Base-by-base conservation (phyloP, 208 protist genomes). In the Acanthamoeba healyi region DNA sequence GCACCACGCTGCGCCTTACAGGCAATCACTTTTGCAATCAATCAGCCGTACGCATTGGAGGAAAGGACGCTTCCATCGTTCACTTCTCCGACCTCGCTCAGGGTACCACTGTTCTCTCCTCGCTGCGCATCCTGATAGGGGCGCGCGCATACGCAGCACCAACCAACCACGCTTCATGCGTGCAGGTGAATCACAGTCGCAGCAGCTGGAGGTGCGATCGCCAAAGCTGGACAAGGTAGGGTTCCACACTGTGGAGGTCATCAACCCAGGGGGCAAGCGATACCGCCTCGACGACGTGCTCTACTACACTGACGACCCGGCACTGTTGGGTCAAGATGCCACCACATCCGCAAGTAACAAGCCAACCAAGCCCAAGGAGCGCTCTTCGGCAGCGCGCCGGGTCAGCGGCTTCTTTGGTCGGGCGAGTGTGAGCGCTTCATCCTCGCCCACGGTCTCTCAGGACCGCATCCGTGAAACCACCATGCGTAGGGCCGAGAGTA, bases 271-370 rank as follows among this genome's bases (percentile, higher is more conserved):
- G 26, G 87, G 87, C 61, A 77, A 70, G 61, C 56, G 46, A 7
- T 92, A 34, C 40, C 42, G 40, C 22, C 42, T 92, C 26, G 87
- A 92, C 32, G 87, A 77, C 63, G 87, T 92, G 46, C 32, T 92
- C 15, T 92, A 40, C 29, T 92, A 92, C 65, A 92, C 87, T 3
- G 87, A 92, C 32, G 87, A 92, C 44, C 87, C 87, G n/a, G 87
- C 63, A 1, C 87, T 92, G 6, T 36, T 92, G 12, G 38, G 42
- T 7, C 38, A 82, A 2, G 42, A 82, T 24, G 2, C 2, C 42
- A 29, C 40, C 34, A 2, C 72, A 4, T 51, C 72, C 19, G 17
- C 38, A 1, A 3, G 2, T 2, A 2, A 32, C 19, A 32, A 32
- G 10, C 29, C 63, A 17, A 29, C 63, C 63, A 77, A 77, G 36